phyloP scores from a whole-genome alignment of 208 protist genomes.

The Herpetomonas samuelpessoai region DNA sequence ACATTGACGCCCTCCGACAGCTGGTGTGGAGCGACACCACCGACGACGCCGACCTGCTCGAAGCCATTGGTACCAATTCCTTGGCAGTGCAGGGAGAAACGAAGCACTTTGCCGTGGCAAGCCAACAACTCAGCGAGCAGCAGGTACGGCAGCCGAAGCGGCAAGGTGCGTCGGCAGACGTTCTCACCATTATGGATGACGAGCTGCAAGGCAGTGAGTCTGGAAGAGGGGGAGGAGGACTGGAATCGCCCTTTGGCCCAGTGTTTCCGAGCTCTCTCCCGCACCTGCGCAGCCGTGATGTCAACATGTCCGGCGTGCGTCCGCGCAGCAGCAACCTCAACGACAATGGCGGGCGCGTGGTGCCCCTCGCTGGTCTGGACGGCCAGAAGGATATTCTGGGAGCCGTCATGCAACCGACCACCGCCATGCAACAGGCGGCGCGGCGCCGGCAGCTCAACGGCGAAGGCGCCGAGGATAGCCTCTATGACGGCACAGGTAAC shows the following conservation, averaged over 20 bases:
- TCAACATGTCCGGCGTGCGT: constrained; percentile 24
- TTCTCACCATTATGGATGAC: constrained; percentile 8
- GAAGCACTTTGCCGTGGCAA: constrained; percentile 27
- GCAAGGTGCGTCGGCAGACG: constrained; percentile 1
- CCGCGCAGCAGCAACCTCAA: constrained; percentile 9
- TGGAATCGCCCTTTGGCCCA: background rate
- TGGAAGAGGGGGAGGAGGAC: no score
- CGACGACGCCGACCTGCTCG: constrained; percentile 50
- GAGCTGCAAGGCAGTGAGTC: no score
- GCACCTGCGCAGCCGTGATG: constrained; percentile 13
- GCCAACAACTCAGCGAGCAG: constrained; percentile 21
- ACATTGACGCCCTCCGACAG: constrained; percentile 35
- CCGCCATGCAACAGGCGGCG: constrained; percentile 22
- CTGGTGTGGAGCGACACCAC: constrained; percentile 43
- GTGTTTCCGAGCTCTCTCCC: constrained; percentile 16
- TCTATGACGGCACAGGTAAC: constrained; percentile 31
- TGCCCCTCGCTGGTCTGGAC: constrained; percentile 22
- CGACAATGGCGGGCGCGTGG: constrained; percentile 4
- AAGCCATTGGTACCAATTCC: constrained; percentile 34
- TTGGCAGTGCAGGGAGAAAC: constrained; percentile 26
- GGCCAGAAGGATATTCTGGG: constrained; percentile 30
- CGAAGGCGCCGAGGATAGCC: background rate
- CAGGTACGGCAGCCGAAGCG: constrained; percentile 5
- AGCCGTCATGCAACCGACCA: constrained; percentile 31
- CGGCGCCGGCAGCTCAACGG: background rate